Conservation (phyloP, 306 rosid genomes). For the Lathyrus aphaca region DNA sequence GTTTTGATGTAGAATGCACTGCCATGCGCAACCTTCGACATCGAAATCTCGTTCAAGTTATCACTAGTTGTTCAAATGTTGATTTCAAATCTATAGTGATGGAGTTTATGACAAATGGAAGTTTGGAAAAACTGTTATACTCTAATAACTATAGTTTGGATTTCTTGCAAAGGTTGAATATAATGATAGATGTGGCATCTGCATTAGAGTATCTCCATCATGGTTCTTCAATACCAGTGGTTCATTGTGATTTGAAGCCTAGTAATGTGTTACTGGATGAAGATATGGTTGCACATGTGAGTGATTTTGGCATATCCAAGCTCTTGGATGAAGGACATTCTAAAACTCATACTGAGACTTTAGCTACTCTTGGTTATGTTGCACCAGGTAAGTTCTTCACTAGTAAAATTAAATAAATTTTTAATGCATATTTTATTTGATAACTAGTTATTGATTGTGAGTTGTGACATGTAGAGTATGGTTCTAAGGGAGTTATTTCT, state of each 20-base stretch:
- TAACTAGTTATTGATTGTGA: neutral
- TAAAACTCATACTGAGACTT: constrained; percentile 13
- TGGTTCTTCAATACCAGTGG: neutral
- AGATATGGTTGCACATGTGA: neutral
- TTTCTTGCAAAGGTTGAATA: constrained; percentile 37
- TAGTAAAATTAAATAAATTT: neutral
- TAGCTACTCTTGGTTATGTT: constrained; percentile 37
- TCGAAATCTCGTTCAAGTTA: constrained; percentile 33
- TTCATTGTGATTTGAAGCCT: constrained; percentile 3
- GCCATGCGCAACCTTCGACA: constrained; percentile 34
- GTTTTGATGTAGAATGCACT: constrained; percentile 2
- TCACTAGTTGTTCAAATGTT: constrained; percentile 29
- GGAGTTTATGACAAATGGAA: constrained; percentile 41
- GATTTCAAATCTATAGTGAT: constrained; percentile 38
- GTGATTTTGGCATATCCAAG: constrained; percentile 36
- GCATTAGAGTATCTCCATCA: neutral
- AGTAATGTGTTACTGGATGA: neutral
- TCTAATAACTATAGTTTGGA: constrained; percentile 10
- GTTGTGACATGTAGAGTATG: constrained; percentile 27
- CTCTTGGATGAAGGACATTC: constrained; percentile 34
- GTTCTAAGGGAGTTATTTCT: constrained; percentile 31
- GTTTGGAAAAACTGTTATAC: constrained; percentile 37
- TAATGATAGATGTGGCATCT: neutral
- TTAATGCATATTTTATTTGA: neutral
- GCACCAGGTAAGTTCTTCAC: constrained; percentile 38